These are phyloP conservation scores for Solanum arcanum DNA, from an alignment of 257 asterid genomes.

Conservation along the genomic window DNA sequence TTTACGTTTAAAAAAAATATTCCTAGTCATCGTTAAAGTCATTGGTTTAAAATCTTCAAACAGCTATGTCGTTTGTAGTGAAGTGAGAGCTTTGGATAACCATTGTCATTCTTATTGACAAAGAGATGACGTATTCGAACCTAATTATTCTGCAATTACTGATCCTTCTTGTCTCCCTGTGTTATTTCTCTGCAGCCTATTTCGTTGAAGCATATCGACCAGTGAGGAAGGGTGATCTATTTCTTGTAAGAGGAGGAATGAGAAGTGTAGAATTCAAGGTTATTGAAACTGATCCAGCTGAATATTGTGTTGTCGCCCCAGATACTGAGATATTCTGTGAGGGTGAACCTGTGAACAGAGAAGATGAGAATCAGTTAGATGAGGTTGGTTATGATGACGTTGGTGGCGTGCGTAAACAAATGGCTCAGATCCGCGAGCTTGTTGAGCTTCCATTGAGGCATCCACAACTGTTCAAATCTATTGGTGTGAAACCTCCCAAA, in stretches of 20 bases:
- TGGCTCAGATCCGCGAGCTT: slow-evolving; percentile 84
- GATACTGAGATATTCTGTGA: slow-evolving; percentile 86
- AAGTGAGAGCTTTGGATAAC: neutral
- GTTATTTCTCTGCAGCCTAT: slow-evolving; percentile 38
- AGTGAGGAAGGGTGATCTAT: slow-evolving; percentile 69
- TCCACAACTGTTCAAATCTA: slow-evolving; percentile 81
- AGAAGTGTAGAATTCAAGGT: slow-evolving; percentile 74
- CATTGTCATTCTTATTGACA: neutral
- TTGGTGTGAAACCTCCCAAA: slow-evolving; percentile 84
- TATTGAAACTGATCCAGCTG: slow-evolving; percentile 66
- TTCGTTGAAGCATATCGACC: slow-evolving; percentile 79
- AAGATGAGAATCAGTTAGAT: slow-evolving; percentile 66
- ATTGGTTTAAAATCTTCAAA: neutral
- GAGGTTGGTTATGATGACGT: slow-evolving; percentile 89
- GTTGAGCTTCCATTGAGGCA: slow-evolving; percentile 85
- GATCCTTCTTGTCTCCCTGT: neutral
- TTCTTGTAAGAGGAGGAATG: slow-evolving; percentile 86
- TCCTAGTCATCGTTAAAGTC: neutral
- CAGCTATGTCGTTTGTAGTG: neutral
- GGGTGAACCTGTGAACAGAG: slow-evolving; percentile 72
- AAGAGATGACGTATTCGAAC: neutral
- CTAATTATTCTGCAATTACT: neutral
- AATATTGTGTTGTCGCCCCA: slow-evolving; percentile 80
- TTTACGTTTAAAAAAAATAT: neutral
- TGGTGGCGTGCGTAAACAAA: slow-evolving; percentile 87